These are phyloP conservation scores for Tetrapisispora nanseiensis DNA, from an alignment of 805 yeast species.

Conservation along the genomic window DNA sequence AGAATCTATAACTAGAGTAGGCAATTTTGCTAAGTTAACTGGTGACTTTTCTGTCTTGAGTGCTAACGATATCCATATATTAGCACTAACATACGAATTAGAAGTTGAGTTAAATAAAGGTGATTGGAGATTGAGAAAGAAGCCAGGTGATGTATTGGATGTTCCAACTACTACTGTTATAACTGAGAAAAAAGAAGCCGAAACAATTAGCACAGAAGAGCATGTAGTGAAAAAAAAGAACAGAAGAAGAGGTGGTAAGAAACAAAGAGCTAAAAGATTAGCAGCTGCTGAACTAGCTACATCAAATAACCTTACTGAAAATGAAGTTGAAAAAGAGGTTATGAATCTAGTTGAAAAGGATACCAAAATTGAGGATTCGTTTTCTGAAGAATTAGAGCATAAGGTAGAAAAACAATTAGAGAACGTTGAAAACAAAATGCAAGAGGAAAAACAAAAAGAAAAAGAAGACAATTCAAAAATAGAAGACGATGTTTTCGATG, in stretches of 20 bases:
- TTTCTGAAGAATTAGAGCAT: too few species aligned
- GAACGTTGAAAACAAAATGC: neutral
- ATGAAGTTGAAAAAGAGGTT: neutral
- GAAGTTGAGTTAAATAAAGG: constrained; percentile 65
- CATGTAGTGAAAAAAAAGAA: constrained; percentile 31
- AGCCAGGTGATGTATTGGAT: constrained; percentile 51
- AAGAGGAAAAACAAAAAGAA: neutral
- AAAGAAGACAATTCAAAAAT: neutral
- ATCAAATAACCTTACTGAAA: neutral
- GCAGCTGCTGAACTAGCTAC: constrained; percentile 16
- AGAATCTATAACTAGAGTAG: constrained; percentile 52
- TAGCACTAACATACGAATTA: constrained; percentile 84
- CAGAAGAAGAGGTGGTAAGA: constrained; percentile 57
- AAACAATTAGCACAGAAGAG: neutral
- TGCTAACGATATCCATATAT: constrained; percentile 81
- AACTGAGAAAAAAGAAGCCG: neutral
- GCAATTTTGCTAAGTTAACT: constrained; percentile 70
- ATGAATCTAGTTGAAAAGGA: neutral
- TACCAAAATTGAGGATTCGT: neutral
- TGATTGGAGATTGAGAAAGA: constrained; percentile 57
- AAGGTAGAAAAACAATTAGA: neutral
- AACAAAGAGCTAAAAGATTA: constrained; percentile 50
- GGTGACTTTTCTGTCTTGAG: constrained; percentile 89
- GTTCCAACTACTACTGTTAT: neutral
- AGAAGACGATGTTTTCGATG: constrained; percentile 34